Base-by-base conservation (phyloP, 129 eudicot genomes). In the Oenanthe sinensis region DNA sequence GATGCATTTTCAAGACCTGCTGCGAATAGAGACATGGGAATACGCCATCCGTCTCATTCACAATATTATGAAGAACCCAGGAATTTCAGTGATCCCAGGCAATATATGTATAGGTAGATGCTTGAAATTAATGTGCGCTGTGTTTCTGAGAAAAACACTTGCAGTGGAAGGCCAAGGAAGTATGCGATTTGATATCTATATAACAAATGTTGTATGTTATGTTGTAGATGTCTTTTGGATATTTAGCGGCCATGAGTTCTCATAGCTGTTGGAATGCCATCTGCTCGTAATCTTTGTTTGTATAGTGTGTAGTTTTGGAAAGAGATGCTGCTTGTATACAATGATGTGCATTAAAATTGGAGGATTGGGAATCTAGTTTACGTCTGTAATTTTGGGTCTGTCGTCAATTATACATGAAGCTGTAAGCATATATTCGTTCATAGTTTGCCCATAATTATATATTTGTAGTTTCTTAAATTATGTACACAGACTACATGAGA, bases 41-140 rank as follows among this genome's bases (percentile, higher is more conserved):
- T 83, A 45, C 89, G 90, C 52, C 83, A 87, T 76, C 22, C 74
- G 13, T 72, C 81, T 77, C 77, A 44, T 71, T 84, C 81, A 13
- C 84, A 84, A 4, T 82, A 80, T 33, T 82, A 86, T 2, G 85
- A 81, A 79, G 85, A 84, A 48, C 81, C 58, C 22, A 50, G 58
- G n/a, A n/a, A 50, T 50, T 50, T 15, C 55, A 16, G 4, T 58
- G 30, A 81, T 78, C 58, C 74, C n/a, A 72, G 89, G 85, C 88
- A 85, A 43, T 68, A 80, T 82, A 83, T 63, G 80, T 82, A 85
- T 58, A 77, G 86, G 81, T 89, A 82, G 84, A 76, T 54, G 80
- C 60, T 10, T 80, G 42, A 60, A 37, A 60, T 60, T 20, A 20
- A 24, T 24, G 33, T n/a, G 14, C 6, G 10, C 36, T 30, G 40